These are phyloP conservation scores for Arctium minus DNA, from an alignment of 129 eudicot species.

Conservation along the genomic window DNA sequence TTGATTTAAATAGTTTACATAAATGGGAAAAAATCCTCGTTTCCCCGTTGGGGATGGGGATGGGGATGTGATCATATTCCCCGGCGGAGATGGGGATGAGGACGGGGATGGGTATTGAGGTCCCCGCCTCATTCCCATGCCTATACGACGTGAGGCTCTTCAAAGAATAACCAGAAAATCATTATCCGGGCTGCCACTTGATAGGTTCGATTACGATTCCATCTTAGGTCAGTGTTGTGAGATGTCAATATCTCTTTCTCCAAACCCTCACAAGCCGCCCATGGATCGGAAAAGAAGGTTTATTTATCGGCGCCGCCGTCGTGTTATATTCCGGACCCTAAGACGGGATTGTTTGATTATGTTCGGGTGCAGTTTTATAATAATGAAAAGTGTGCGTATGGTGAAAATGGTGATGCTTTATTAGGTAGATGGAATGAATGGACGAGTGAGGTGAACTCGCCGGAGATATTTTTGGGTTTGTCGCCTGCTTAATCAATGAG, in stretches of 20 bases:
- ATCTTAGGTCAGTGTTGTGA: constrained; percentile 58
- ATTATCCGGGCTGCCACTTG: constrained; percentile 49
- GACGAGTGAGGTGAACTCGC: constrained; percentile 23
- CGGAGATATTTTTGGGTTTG: constrained; percentile 56
- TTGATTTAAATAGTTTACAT: too few relatives aligned
- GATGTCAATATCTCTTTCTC: constrained; percentile 34
- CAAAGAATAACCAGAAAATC: constrained; percentile 48
- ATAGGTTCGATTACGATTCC: constrained; percentile 56
- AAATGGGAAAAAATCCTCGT: too few relatives aligned
- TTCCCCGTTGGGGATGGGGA: too few relatives aligned
- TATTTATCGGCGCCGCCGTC: constrained; percentile 38
- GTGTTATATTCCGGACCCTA: constrained; percentile 49
- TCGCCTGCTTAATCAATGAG: constrained; percentile 34
- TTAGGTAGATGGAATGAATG: constrained; percentile 55
- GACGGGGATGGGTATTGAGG: too few relatives aligned
- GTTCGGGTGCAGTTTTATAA: constrained; percentile 35
- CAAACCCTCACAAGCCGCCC: too few relatives aligned
- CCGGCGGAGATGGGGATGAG: too few relatives aligned
- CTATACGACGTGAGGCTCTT: constrained; percentile 40
- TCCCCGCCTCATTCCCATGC: too few relatives aligned
- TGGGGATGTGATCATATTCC: too few relatives aligned
- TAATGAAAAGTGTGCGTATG: constrained; percentile 31
- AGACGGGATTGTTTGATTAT: constrained; percentile 55
- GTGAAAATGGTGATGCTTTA: constrained; percentile 30
- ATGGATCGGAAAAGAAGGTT: too few relatives aligned